Evolutionary conservation across 78 protist species (phyloP).

Genomic region (Diacronema lutheri): DNA sequence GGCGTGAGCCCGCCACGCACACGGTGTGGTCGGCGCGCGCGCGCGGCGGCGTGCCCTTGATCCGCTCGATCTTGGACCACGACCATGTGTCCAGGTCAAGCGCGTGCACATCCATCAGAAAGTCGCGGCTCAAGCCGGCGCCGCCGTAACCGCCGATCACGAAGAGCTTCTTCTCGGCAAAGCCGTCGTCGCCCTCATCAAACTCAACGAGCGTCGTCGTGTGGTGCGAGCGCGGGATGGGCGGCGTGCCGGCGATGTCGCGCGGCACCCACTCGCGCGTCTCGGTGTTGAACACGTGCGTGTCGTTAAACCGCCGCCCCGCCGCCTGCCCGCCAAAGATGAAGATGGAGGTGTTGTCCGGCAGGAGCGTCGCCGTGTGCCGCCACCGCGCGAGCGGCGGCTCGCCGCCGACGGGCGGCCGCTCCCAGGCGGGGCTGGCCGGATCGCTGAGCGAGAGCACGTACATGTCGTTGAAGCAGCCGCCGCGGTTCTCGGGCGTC

Average conservation of each 20-base stretch:
- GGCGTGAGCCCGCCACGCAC: neutral
- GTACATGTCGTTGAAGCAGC: neutral
- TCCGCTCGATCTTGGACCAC: neutral
- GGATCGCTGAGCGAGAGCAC: neutral
- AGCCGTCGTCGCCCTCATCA: neutral
- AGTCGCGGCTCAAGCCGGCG: neutral
- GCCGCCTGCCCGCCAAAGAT: neutral
- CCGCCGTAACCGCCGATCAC: constrained; percentile 1
- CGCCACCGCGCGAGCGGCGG: neutral
- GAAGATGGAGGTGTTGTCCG: neutral
- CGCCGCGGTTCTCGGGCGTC: neutral
- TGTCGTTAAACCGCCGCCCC: neutral
- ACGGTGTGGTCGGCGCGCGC: constrained; percentile 3
- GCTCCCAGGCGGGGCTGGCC: neutral
- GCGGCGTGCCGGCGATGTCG: neutral
- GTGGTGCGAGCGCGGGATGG: neutral
- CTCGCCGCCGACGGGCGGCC: neutral
- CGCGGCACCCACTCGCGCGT: neutral
- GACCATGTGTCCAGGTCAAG: neutral
- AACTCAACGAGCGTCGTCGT: neutral
- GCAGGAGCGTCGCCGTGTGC: neutral
- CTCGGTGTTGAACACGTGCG: neutral
- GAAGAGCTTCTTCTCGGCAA: neutral
- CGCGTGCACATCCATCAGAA: neutral
- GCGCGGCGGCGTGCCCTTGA: neutral